Evolutionary conservation across 2,329 filamentous ascomycete genomes (phyloP), one percentile per base, ranked within the genome.

Genomic region (Alternaria triticimaculans): DNA sequence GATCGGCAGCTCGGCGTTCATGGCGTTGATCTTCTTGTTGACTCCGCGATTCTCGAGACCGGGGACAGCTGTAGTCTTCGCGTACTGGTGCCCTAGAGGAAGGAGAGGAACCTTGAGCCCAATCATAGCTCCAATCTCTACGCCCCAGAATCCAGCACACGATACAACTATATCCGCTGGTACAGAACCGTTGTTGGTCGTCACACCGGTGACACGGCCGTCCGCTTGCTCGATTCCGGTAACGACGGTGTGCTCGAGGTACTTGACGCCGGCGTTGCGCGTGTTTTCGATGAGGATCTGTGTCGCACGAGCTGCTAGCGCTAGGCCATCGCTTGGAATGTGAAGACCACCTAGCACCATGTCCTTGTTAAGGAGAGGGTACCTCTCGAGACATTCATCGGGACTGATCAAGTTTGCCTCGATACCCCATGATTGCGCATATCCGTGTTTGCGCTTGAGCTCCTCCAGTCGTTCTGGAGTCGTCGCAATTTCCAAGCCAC

Each of bases 81-180:
- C 88, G 66, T 90, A 90, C 66, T 90, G 88, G 58, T 90, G 88
- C 0, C 84, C 88, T 62, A 90, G 82, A 4, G 88, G 88, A 0
- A 89, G 82, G 5, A 90, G 76, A 7, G 88, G 88, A 21, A 90
- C 83, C 2, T 84, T 78, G 12, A 89, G 69, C 5, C 84, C 87
- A 45, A 86, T 83, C 87, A 90, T 88, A 6, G 84, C 85, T 21
- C 88, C 88, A 7, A 90, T 80, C 72, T 90, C 88, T 8, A 89
- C 88, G 11, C 88, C 88, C 88, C 88, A 90, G 75, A 90, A 88
- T 0, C 88, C 88, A 7, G 87, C 88, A 64, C 88, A 90, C 2
- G 87, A 89, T 41, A 90, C 77, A 55, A 90, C 81, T 23, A 89
- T 86, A 58, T 90, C 88, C 0, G 88, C 88, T 0, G 85, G 79